Evolutionary conservation across 345 rosid genomes (phyloP), one percentile per base, ranked within the genome.

Genomic region (Nasturtium officinale): DNA sequence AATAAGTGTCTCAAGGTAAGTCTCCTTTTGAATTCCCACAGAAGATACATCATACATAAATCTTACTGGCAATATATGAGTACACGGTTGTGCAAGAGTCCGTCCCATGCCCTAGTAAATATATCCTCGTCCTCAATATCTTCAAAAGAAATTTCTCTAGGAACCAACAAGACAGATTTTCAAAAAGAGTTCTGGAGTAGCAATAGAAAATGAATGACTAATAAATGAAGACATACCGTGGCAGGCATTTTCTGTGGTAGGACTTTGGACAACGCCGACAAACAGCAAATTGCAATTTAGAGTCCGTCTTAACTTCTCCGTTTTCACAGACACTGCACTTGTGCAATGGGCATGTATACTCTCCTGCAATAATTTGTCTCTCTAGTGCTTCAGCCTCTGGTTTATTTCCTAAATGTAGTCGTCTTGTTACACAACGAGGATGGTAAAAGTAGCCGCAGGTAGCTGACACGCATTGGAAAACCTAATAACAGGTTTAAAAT

Each of bases 221-320:
- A 13, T n/a, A 57, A 13, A 38, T 64, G 52, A 33, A 59, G 32
- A 26, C 67, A 52, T 73, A 94, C 99, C 80, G 87, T 16, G 97
- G 99, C 79, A 95, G 82, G 84, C 99, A 95, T 82, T 91, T 91
- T 65, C 89, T 76, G 71, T 95, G 99, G 79, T 89, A 95, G 69
- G 93, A 81, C 57, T 79, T 87, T 20, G 99, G 99, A 71, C 99
- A 95, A 18, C 96, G 93, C 79, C 97, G 84, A 77, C 99, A 95
- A 28, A 91, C 82, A 76, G 99, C 92, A 84, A 91, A 86, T 46
- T 91, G 99, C 74, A 88, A 69, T 18, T 87, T 77, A 30, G 9
- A 4, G 16, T 64, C 83, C 74, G 82, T 76, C 85, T 87, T 90
- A 67, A 85, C 80, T 81, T 95, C 97, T 65, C 80, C 86, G 55